Conservation (phyloP, 1,284 basidiomycete genomes). For the Cryptococcus sp. region DNA sequence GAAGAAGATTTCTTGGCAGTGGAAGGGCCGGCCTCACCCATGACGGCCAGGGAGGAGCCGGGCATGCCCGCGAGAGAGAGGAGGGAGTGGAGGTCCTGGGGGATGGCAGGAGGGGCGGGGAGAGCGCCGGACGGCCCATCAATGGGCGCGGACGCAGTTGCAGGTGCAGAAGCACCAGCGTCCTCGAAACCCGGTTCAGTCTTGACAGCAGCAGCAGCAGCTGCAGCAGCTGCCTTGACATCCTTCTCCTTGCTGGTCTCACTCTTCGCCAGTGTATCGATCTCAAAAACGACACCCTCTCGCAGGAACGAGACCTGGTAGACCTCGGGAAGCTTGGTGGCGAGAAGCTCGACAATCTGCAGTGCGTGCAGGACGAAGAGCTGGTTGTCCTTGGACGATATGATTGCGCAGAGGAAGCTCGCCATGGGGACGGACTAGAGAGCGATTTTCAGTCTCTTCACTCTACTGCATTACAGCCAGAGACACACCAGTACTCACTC, state of each 20-base stretch:
- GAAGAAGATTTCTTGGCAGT: constrained; percentile 27
- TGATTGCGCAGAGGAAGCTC: constrained; percentile 84
- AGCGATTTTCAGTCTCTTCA: neutral
- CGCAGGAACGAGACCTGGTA: constrained; percentile 83
- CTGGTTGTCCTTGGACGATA: constrained; percentile 85
- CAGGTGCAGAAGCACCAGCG: neutral
- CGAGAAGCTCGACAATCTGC: constrained; percentile 83
- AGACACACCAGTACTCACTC: constrained; percentile 56
- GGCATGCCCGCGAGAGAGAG: constrained; percentile 25
- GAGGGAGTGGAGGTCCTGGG: constrained; percentile 27
- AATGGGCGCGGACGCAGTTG: neutral
- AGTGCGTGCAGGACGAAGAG: constrained; percentile 78
- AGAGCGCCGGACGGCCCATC: constrained; percentile 11
- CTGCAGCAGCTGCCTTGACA: constrained; percentile 20
- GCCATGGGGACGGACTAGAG: constrained; percentile 81
- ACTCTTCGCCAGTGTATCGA: constrained; percentile 68
- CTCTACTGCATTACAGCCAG: neutral
- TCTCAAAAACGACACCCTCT: constrained; percentile 91
- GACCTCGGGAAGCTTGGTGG: constrained; percentile 72
- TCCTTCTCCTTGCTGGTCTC: constrained; percentile 53
- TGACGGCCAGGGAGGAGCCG: constrained; percentile 32
- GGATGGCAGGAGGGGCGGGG: constrained; percentile 2
- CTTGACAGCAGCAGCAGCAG: neutral
- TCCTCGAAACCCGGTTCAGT: neutral
- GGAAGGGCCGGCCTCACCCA: constrained; percentile 43